A percentile compares a stretch with the other conserved stretches of the same genome.
Conservation (phyloP, 176 grass and related monocot species). For the Miscanthus lutarioriparius region DNA sequence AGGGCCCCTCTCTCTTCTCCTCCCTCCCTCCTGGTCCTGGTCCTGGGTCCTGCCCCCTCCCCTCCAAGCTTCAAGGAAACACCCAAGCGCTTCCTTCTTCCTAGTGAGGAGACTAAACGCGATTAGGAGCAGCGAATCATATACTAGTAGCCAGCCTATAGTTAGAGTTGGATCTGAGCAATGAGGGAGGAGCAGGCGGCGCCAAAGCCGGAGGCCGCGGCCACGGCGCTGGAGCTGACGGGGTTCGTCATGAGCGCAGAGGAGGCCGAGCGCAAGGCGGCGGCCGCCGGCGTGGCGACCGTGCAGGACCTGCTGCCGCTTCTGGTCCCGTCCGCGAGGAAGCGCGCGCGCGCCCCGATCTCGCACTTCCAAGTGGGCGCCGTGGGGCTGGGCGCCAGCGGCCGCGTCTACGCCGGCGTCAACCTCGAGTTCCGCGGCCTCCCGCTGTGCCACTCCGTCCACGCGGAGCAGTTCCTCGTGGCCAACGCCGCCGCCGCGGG, state of each 20-base stretch:
- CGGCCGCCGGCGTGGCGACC: constrained; percentile 41
- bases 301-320: constrained; percentile 79
- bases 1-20: constrained; percentile 11
- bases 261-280: constrained; percentile 57
- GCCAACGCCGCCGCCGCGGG: constrained; percentile 79
- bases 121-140: constrained; percentile 15
- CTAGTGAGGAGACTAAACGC: not conserved
- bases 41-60: not conserved
- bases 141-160: not conserved
- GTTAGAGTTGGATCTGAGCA: constrained; percentile 39
- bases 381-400: constrained; percentile 78
- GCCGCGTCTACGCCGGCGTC: constrained; percentile 78
- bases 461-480: constrained; percentile 90
- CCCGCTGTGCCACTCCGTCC: constrained; percentile 68
- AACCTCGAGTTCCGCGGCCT: constrained; percentile 81
- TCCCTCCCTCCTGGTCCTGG: constrained; percentile 32
- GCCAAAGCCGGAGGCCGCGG: constrained; percentile 15
- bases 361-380: constrained; percentile 77
- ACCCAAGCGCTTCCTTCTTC: not conserved
- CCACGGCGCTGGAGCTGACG: constrained; percentile 40
- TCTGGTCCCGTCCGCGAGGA: constrained; percentile 69
- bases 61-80: constrained; percentile 60
- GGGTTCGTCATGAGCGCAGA: constrained; percentile 79
- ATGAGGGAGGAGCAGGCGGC: constrained; percentile 60
- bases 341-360: constrained; percentile 57